These are phyloP conservation scores for Podila epicladia DNA, from an alignment of 192 early-diverging fungal genomes.

Conservation along the genomic window DNA sequence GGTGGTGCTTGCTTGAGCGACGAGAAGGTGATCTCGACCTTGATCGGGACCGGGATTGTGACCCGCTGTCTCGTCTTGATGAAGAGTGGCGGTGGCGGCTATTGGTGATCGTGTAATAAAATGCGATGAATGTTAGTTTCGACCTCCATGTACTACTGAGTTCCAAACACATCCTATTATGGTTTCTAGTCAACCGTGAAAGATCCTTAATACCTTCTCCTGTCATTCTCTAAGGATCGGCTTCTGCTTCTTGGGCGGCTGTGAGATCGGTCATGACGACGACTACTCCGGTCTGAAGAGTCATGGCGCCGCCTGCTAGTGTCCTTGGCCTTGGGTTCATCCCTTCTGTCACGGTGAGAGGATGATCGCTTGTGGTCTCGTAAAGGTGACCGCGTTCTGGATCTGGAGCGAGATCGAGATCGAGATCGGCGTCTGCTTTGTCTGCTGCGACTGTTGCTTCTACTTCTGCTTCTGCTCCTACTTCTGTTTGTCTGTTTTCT, in stretches of 20 bases:
- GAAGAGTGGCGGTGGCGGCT: conserved; percentile 14
- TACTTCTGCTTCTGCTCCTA: not conserved
- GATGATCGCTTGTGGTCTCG: too few relatives aligned
- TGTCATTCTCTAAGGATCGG: not conserved
- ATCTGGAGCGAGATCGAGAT: too few relatives aligned
- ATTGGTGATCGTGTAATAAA: not conserved
- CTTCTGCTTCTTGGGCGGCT: not conserved
- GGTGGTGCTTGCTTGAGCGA: conserved; percentile 10
- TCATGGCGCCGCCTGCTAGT: not conserved
- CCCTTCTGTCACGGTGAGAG: not conserved
- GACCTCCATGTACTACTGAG: not conserved
- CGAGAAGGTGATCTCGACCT: conserved; percentile 16
- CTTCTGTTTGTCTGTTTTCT: not conserved
- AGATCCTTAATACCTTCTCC: too few relatives aligned
- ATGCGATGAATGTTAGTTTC: not conserved
- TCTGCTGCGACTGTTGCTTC: not conserved
- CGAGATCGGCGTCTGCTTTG: not conserved
- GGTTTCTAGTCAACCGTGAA: not conserved
- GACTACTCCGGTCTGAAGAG: not conserved
- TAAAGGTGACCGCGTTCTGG: too few relatives aligned
- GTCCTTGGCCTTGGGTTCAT: not conserved
- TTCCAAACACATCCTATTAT: not conserved
- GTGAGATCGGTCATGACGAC: not conserved
- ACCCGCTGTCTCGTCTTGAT: not conserved
- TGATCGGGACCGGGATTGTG: conserved; percentile 22